Evolutionary conservation across 805 yeast genomes (phyloP).

Genomic region (Starmerella sirachaensis): DNA sequence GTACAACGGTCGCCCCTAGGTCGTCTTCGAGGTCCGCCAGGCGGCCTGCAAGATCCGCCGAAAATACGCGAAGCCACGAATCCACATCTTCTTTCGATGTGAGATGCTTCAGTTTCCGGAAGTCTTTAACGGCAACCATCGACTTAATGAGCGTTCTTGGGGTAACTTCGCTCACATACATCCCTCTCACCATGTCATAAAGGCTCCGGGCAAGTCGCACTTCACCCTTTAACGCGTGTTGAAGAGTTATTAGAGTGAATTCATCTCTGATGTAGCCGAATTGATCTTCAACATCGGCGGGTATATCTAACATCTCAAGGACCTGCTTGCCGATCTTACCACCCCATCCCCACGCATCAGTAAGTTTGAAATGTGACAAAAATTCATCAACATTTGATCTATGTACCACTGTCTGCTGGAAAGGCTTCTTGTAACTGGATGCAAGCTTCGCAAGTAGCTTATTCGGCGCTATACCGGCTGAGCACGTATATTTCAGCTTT

Average conservation of each 20-base stretch:
- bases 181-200: slow-evolving; percentile 55
- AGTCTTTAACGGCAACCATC: slow-evolving; percentile 81
- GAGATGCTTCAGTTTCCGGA: slow-evolving; percentile 43
- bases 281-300: slow-evolving; percentile 35
- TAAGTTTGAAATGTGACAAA: slow-evolving; percentile 47
- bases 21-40: slow-evolving; percentile 68
- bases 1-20: slow-evolving; percentile 34
- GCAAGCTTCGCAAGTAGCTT: slow-evolving; percentile 78
- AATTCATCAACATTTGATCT: slow-evolving; percentile 40
- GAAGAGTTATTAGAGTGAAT: slow-evolving; percentile 4
- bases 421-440: slow-evolving; percentile 74
- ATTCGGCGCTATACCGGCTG: slow-evolving; percentile 73
- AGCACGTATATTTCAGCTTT: slow-evolving; percentile 67
- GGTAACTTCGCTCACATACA: slow-evolving; percentile 40
- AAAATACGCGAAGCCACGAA: slow-evolving; percentile 73
- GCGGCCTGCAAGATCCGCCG: slow-evolving; percentile 65
- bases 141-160: slow-evolving; percentile 57
- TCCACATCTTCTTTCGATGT: slow-evolving; percentile 42
- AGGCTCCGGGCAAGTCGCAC: slow-evolving; percentile 39
- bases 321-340: slow-evolving; percentile 70
- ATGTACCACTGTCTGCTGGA: slow-evolving; percentile 66
- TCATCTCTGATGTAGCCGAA: slow-evolving; percentile 28
- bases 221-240: slow-evolving; percentile 33
- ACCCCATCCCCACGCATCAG: slow-evolving; percentile 82
- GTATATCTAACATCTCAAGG: slow-evolving; percentile 35